A percentile compares a stretch with the other conserved stretches of the same genome.
Evolutionary conservation across 176 grass and related monocot species (phyloP).

Genomic region (Phoenix dactylifera): DNA sequence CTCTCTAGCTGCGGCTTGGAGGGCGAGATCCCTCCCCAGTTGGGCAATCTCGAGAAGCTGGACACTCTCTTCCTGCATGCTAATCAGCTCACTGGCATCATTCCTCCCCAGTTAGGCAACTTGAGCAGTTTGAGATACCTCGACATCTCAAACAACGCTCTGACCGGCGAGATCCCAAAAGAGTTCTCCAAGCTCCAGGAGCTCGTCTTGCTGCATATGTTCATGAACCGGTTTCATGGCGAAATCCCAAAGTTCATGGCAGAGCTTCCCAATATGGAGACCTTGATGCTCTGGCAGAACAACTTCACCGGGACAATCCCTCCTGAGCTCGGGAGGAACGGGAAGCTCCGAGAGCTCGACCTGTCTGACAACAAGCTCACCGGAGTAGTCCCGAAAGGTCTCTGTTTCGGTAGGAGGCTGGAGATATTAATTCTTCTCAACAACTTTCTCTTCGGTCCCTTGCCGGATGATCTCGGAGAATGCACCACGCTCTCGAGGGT

Average conservation of each 20-base stretch:
- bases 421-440: slow-evolving; percentile 74
- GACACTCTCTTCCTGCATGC: slow-evolving; percentile 73
- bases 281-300: slow-evolving; percentile 77
- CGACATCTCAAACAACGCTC: slow-evolving; percentile 79
- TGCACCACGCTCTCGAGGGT: slow-evolving; percentile 50
- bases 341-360: slow-evolving; percentile 60
- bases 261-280: slow-evolving; percentile 29
- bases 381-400: slow-evolving; percentile 36
- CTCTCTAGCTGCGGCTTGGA: slow-evolving; percentile 57
- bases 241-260: slow-evolving; percentile 41
- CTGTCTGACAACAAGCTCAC: slow-evolving; percentile 66
- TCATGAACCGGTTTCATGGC: slow-evolving; percentile 72
- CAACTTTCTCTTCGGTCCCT: slow-evolving; percentile 57
- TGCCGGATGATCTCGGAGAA: slow-evolving; percentile 47
- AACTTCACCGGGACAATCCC: slow-evolving; percentile 68
- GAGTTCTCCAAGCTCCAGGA: slow-evolving; percentile 29
- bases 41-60: slow-evolving; percentile 37
- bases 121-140: slow-evolving; percentile 48
- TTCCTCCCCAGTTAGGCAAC: slow-evolving; percentile 44
- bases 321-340: slow-evolving; percentile 17
- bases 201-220: slow-evolving; percentile 53
- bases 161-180: slow-evolving; percentile 48
- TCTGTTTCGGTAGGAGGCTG: slow-evolving; percentile 43
- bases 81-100: slow-evolving; percentile 52
- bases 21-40: slow-evolving; percentile 32